These are phyloP conservation scores for Cyanidiococcus yangmingshanensis DNA, from an alignment of 23 red algal species.

Conservation along the genomic window DNA sequence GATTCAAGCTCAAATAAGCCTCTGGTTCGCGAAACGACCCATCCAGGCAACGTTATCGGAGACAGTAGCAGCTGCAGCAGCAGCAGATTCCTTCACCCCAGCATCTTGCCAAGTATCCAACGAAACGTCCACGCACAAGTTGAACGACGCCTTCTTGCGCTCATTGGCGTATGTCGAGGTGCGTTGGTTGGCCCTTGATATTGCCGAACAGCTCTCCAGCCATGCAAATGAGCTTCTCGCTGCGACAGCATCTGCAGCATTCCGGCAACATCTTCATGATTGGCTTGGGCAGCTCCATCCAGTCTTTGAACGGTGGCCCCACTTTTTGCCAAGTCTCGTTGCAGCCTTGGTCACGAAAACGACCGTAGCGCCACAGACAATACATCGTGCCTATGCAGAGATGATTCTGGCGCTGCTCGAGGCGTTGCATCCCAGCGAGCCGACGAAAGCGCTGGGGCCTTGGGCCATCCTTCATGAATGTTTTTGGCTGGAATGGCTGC, in stretches of 20 bases:
- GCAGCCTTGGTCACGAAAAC: not conserved
- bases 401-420: not conserved
- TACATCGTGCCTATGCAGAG: not conserved
- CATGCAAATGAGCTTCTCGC: not conserved
- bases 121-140: too few relatives aligned
- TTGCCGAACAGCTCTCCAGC: not conserved
- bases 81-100: not conserved
- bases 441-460: not conserved
- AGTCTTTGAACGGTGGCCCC: not conserved
- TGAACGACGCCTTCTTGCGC: not conserved
- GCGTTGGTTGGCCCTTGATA: not conserved
- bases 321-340: slow-evolving; percentile 10
- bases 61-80: not conserved
- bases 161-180: not conserved
- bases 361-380: not conserved
- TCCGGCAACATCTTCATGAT: not conserved
- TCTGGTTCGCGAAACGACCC: not conserved
- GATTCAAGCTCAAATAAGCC: not conserved
- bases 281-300: not conserved
- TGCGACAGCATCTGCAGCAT: not conserved
- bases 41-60: not conserved
- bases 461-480: not conserved
- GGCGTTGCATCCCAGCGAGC: not conserved
- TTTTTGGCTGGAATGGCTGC: not conserved
- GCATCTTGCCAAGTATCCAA: too few relatives aligned